Evolutionary conservation across 2,329 filamentous ascomycete species (phyloP), one percentile per base, ranked within the genome.

Genomic region (Ophiostoma angusticollis): DNA sequence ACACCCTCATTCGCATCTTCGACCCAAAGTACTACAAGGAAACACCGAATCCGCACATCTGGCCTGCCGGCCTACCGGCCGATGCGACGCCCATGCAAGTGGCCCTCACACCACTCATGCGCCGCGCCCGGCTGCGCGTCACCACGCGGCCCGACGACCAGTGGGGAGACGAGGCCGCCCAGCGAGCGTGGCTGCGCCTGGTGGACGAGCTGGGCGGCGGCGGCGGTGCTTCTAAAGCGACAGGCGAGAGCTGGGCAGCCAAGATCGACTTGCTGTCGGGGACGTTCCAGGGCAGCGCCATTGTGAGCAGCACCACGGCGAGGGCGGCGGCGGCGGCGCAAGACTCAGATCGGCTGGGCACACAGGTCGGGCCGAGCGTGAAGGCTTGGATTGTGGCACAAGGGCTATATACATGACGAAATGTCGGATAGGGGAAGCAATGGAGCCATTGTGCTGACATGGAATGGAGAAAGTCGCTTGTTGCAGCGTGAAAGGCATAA

Each of bases 1-100:
- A 89, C 50, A 89, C 83, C 0, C 59, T 87, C 6, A 73, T 80
- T 13, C 71, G 83, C 16, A 74, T 89, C 37, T 72, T 83, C 39
- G 65, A 82, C 35, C 70, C 79, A 0, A 83, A 80, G 54, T 89
- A 89, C 58, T 84, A 85, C 52, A 18, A 35, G 3, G 12, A 23
- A 9, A 9, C 33, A 6, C 12, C 16, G 1, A 11, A 54, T 39
- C 46, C 62, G 8, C 18, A 9, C 17, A 19, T 2, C 12, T n/a
- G 5, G 9, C 17, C 33, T 41, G 30, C 6, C 19, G 39, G 3
- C 11, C 42, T 11, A 38, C 40, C 1, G 1, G 31, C 23, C 12
- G 9, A 32, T 8, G 37, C 33, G 36, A 48, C 48, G n/a, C 62
- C 53, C 49, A 71, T 80, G 45, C 63, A 72, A 11, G 57, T 55